Conservation (phyloP, 805 yeast species). For the Teunomyces lycoperdinae region DNA sequence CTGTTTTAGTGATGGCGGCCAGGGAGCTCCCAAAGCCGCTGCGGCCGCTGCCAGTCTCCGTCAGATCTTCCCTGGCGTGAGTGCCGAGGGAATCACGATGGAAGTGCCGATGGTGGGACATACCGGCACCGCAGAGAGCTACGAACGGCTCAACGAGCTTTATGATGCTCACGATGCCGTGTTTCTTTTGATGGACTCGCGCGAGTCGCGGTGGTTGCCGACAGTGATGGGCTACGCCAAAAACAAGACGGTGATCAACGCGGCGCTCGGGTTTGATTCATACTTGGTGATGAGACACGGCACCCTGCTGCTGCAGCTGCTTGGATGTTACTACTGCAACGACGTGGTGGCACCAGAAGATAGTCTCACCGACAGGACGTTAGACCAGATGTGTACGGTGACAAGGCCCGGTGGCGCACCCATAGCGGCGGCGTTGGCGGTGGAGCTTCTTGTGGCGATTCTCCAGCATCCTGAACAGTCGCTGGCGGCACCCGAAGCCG, state of each 20-base stretch:
- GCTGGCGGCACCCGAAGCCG: conserved; percentile 37
- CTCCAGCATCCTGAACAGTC: conserved; percentile 62
- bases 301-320: conserved; percentile 3
- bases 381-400: conserved; percentile 98
- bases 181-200: conserved; percentile 84
- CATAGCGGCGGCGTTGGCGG: conserved; percentile 82
- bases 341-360: conserved; percentile 94
- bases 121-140: conserved; percentile 53
- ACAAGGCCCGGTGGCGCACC: conserved; percentile 95
- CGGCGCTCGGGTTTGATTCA: conserved; percentile 94
- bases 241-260: conserved; percentile 77
- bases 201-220: conserved; percentile 98
- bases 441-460: conserved; percentile 73
- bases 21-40: conserved; percentile 70
- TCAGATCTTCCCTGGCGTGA: conserved; percentile 75
- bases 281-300: conserved; percentile 96
- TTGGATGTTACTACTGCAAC: conserved; percentile 95
- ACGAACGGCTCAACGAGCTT: conserved; percentile 48
- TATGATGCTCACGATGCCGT: conserved; percentile 71
- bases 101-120: conserved; percentile 98
- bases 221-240: conserved; percentile 70
- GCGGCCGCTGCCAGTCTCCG: conserved; percentile 73
- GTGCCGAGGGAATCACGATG: conserved; percentile 57
- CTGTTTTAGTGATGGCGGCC: conserved; percentile 59
- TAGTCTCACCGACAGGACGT: conserved; percentile 78